Base-by-base conservation (phyloP, 75 land plant genomes). In the Isoetes taiwanensis region DNA sequence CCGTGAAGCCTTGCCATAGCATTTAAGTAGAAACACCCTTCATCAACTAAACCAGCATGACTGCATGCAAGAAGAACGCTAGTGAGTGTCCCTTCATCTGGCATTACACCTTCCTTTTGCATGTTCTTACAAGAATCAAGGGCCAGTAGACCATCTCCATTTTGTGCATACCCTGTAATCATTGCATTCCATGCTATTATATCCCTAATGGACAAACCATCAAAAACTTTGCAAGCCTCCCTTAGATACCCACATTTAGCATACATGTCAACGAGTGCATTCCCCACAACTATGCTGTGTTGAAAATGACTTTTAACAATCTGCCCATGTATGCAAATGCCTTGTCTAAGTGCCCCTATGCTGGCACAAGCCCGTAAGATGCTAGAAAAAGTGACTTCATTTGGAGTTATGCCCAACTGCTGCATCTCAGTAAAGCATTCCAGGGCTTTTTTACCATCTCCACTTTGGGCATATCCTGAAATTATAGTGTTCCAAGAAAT, bases 401-500 rank as follows among this genome's bases (percentile, higher is more conserved):
- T 52, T 3, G 63, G 48, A 25, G 17, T 32, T 30, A 64, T 16
- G 14, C 28, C 12, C 37, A 26, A 57, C 37, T 1, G n/a, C 30
- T 54, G 63, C 67, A 64, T 64, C 0, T 42, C 11, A n/a, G 55
- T 17, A 26, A 54, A 64, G 38, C 33, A 41, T 14, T 8, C 1
- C 11, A 74, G 27, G 9, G 74, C 77, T 21, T 66, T 26, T 19
- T 20, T 31, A 0, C 59, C 52, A 21, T 21, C 33, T 3, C 37
- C 38, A 40, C 59, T 68, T 1, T 66, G 60, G 12, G 60, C 34
- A 55, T 64, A 74, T 0, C 54, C 73, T 25, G 30, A 40, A 33
- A 63, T 65, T 34, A 78, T 70, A 16, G 34, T 56, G 32, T 46
- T 78, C 81, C 81, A 78, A 26, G 81, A 70, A 17, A 71, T 54